A percentile compares a stretch with the other conserved stretches of the same genome.
Evolutionary conservation across 78 protist genomes (phyloP).

Genomic region (Isochrysis galbana): DNA sequence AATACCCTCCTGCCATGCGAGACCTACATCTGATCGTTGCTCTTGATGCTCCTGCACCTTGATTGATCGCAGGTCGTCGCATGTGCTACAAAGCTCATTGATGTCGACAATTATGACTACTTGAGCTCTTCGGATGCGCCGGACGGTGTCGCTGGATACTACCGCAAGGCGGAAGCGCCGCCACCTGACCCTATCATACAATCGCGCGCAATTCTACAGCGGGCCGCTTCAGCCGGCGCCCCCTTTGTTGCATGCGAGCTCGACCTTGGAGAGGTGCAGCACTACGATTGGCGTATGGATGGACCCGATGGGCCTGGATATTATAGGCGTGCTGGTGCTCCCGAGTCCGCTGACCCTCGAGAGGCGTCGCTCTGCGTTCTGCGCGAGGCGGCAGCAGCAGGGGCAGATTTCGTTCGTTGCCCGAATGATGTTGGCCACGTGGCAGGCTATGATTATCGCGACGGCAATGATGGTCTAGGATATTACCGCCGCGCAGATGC

Average conservation of each 20-base stretch:
- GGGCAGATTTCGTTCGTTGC: not conserved
- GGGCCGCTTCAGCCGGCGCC: not conserved
- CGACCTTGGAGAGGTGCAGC: not conserved
- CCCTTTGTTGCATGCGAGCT: not conserved
- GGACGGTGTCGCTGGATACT: not conserved
- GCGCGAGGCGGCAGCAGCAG: not conserved
- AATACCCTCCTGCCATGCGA: no score
- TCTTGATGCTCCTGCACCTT: no score
- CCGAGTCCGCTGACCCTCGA: not conserved
- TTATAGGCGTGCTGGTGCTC: not conserved
- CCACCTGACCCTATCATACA: not conserved
- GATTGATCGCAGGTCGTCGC: not conserved
- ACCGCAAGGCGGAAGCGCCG: not conserved
- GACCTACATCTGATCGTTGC: no score
- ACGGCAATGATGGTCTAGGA: not conserved
- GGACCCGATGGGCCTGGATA: not conserved
- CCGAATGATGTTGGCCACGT: not conserved
- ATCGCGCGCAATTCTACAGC: not conserved
- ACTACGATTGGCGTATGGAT: not conserved
- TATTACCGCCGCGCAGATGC: slow-evolving; percentile 10
- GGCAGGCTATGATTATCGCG: not conserved
- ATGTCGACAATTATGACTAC: not conserved
- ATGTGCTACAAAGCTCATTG: not conserved
- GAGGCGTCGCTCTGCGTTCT: not conserved
- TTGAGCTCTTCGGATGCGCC: not conserved